Evolutionary conservation across 1,284 basidiomycete genomes (phyloP), one percentile per base, ranked within the genome.

Genomic region (Megacollybia platyphylla): DNA sequence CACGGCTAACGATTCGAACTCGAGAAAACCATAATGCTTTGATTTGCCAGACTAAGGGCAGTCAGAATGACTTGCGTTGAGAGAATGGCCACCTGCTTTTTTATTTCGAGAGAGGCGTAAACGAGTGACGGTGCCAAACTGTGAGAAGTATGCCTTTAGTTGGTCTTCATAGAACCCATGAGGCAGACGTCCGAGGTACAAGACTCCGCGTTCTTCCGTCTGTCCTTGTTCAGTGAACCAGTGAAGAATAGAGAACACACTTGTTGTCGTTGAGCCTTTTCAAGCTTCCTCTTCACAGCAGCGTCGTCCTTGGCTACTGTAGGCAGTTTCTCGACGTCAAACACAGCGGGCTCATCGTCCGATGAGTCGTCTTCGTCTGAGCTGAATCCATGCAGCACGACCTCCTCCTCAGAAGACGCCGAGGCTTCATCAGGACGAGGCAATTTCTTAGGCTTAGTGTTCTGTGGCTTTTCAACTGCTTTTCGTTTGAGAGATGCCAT

Each of bases 101-200:
- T 90, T 91, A 62, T 96, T 98, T 44, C 96, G 77, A 3, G 92
- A 94, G 13, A 98, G 64, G 13, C 96, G 79, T 35, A 97, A 59
- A 32, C 94, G 82, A 3, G 87, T 85, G 36, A 99, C 80, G 39
- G 84, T 76, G 13, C 96, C 96, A 52, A 98, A 99, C 59, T 99
- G 96, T 26, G 80, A 72, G 56, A 99, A 96, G 65, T 98, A 98
- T 7, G 79, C 76, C 48, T 78, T 80, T 64, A 98, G 81, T 63
- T 97, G 84, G 44, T 87, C 85, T 63, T 99, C 96, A 62, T 91
- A 94, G 66, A 98, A 98, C 15, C 93, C 94, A 53, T 97, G 90
- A 1, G 96, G 96, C 49, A 99, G 74, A 48, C 91, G 80, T 10
- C 90, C 84, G 42, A 99, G 71, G 67, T 81, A 94, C 24, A 98